These are phyloP conservation scores for Aspergillus caelatus DNA, from an alignment of 2,329 filamentous ascomycete species.

Conservation along the genomic window DNA sequence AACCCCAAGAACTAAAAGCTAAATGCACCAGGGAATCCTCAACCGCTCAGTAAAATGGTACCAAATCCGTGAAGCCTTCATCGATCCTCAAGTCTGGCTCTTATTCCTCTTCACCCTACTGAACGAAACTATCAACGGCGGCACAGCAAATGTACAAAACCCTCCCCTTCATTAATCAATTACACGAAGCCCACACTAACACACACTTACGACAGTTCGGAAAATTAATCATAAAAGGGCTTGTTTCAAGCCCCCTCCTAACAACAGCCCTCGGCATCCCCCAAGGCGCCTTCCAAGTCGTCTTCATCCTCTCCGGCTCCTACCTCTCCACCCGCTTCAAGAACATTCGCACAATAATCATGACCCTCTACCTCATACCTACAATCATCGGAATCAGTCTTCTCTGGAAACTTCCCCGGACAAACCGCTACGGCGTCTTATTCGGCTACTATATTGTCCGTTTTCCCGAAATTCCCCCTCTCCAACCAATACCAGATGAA, in stretches of 20 bases:
- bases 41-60: slow-evolving; percentile 52
- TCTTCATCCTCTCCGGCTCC: slow-evolving; percentile 56
- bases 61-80: slow-evolving; percentile 53
- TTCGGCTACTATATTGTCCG: slow-evolving; percentile 55
- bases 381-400: slow-evolving; percentile 54
- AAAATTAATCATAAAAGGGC: slow-evolving; percentile 54
- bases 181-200: not conserved
- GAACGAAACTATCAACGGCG: slow-evolving; percentile 57
- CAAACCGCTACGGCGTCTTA: slow-evolving; percentile 51
- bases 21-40: slow-evolving; percentile 41
- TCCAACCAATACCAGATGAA: not conserved
- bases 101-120: slow-evolving; percentile 51
- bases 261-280: slow-evolving; percentile 60
- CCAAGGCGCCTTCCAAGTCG: slow-evolving; percentile 55
- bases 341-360: slow-evolving; percentile 56
- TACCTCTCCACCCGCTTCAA: slow-evolving; percentile 55
- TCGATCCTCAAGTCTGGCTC: slow-evolving; percentile 51
- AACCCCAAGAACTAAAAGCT: not conserved
- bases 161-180: too few species aligned
- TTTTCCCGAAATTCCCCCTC: not conserved
- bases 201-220: slow-evolving; percentile 44
- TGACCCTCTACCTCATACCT: slow-evolving; percentile 56
- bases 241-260: slow-evolving; percentile 50
- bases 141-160: slow-evolving; percentile 47
- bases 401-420: slow-evolving; percentile 53